Conservation (phyloP, 108 stramenopile species). For the Nitzschia sp. region DNA sequence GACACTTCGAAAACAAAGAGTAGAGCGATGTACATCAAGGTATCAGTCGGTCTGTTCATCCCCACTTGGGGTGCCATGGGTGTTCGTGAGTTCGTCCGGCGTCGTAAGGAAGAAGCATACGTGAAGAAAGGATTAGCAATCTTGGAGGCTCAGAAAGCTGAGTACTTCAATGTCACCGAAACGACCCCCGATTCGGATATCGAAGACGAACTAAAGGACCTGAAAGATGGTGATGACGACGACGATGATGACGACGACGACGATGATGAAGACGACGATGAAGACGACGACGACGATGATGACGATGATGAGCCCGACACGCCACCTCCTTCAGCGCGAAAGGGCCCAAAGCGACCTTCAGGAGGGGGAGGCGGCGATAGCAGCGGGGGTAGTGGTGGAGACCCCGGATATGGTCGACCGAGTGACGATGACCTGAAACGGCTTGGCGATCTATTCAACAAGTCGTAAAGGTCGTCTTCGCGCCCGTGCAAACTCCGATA, state of each 20-base stretch:
- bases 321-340: slow-evolving; percentile 16
- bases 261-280: slow-evolving; percentile 34
- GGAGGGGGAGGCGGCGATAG: slow-evolving; percentile 14
- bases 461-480: no score
- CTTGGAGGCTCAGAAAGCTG: slow-evolving; percentile 37
- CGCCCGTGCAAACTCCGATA: no score
- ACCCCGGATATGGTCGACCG: slow-evolving; percentile 17
- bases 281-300: slow-evolving; percentile 39
- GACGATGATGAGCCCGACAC: slow-evolving; percentile 12
- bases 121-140: slow-evolving; percentile 46
- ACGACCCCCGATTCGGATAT: slow-evolving; percentile 12
- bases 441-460: slow-evolving; percentile 31
- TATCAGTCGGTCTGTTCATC: slow-evolving; percentile 20
- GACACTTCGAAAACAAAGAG: background rate
- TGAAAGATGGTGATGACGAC: slow-evolving; percentile 13
- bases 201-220: slow-evolving; percentile 20
- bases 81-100: slow-evolving; percentile 27
- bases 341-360: background rate
- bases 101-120: slow-evolving; percentile 35
- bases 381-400: slow-evolving; percentile 14
- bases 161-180: slow-evolving; percentile 43
- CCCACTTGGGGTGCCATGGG: slow-evolving; percentile 32
- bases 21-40: slow-evolving; percentile 19
- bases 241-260: slow-evolving; percentile 37
- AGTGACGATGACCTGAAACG: slow-evolving; percentile 31